Conservation (phyloP, 2,329 filamentous ascomycete species). For the Fusarium newnesense region DNA sequence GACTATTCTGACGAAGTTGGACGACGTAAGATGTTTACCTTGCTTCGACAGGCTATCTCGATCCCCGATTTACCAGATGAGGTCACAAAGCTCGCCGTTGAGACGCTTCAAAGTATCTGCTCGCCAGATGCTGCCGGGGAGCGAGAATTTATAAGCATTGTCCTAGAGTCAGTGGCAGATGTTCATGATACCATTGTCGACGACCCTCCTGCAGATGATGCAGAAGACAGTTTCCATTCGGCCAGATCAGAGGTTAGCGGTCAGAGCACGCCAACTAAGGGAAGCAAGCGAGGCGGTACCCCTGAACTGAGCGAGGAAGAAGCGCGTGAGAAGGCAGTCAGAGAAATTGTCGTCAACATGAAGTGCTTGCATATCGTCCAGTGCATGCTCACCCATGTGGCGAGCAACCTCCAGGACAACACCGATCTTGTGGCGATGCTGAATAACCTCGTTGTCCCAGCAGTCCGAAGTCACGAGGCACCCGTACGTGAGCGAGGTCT, state of each 20-base stretch:
- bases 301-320: conserved; percentile 69
- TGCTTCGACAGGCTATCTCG: conserved; percentile 86
- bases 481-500: conserved; percentile 92
- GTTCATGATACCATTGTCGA: conserved; percentile 94
- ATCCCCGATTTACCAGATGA: conserved; percentile 91
- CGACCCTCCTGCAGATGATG: conserved; percentile 67
- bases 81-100: conserved; percentile 86
- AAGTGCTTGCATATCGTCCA: conserved; percentile 98
- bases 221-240: conserved; percentile 86
- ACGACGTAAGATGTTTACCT: conserved; percentile 92
- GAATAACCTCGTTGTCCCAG: conserved; percentile 95
- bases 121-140: conserved; percentile 78
- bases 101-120: conserved; percentile 85
- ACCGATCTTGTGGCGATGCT: conserved; percentile 95
- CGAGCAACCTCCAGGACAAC: conserved; percentile 87
- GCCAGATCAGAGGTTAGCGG: conserved; percentile 86
- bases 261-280: conserved; percentile 65
- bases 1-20: conserved; percentile 99
- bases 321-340: conserved; percentile 78
- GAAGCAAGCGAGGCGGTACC: conserved; percentile 54
- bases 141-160: conserved; percentile 83
- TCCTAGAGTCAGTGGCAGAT: conserved; percentile 94
- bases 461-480: conserved; percentile 91
- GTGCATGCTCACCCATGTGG: conserved; percentile 95
- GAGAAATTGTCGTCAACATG: conserved; percentile 96